Percentiles rank a stretch among this genome's conserved stretches.
Conservation (phyloP, 2,329 filamentous ascomycete species). For the Pseudocercospora musae region DNA sequence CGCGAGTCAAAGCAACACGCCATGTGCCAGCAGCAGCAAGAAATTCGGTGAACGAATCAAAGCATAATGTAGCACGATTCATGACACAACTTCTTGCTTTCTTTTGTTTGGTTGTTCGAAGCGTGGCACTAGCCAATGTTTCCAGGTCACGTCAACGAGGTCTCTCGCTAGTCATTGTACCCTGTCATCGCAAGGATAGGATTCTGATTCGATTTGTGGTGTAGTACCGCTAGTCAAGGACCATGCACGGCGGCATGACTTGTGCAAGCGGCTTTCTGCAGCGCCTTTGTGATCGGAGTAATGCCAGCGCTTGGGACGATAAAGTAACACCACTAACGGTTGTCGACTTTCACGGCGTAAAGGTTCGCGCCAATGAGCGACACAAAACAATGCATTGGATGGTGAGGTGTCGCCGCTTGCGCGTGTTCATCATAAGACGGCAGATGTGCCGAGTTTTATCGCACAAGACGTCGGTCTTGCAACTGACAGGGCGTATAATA, state of each 20-base stretch:
- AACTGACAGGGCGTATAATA: no score
- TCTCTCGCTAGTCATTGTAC: neutral
- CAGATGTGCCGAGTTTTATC: neutral
- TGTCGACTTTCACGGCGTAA: slow-evolving; percentile 1
- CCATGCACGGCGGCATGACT: neutral
- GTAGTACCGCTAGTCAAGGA: neutral
- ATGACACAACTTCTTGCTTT: neutral
- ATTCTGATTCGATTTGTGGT: neutral
- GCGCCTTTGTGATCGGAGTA: neutral
- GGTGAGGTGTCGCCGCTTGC: neutral
- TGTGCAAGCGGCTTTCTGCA: neutral
- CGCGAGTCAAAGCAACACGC: slow-evolving; percentile 20
- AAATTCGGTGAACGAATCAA: neutral
- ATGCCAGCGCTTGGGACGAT: neutral
- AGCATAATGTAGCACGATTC: neutral
- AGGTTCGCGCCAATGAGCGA: neutral
- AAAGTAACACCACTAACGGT: neutral
- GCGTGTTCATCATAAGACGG: neutral
- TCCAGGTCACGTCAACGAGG: slow-evolving; percentile 17
- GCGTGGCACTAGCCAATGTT: slow-evolving; percentile 11
- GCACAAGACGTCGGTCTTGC: no score
- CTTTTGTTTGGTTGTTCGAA: slow-evolving; percentile 4
- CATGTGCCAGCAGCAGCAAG: slow-evolving; percentile 1
- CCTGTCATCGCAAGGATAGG: neutral
- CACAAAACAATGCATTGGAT: neutral